phyloP scores from a whole-genome alignment of 805 yeast genomes.

The Yarrowia porcina region DNA sequence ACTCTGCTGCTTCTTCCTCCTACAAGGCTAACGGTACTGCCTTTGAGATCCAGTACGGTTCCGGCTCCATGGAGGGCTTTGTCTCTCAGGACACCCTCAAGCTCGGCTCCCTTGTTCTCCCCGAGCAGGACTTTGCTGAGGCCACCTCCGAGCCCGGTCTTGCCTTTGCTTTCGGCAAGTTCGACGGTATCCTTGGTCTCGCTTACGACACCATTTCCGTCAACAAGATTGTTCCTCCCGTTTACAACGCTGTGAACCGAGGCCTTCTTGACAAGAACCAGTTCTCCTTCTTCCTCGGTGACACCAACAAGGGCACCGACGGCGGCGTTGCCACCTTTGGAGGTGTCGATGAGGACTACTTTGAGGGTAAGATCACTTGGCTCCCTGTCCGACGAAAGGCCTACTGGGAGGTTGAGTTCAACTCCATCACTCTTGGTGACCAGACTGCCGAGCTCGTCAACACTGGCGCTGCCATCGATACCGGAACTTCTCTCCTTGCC shows the following conservation, averaged over 20 bases:
- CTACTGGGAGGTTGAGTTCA: slow-evolving; percentile 97
- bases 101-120: slow-evolving; percentile 80
- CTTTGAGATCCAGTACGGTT: slow-evolving; percentile 85
- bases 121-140: slow-evolving; percentile 93
- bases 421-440: slow-evolving; percentile 86
- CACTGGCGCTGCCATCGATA: slow-evolving; percentile 97
- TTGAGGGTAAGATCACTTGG: slow-evolving; percentile 83
- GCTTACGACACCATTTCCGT: slow-evolving; percentile 92
- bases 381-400: slow-evolving; percentile 99
- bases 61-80: slow-evolving; percentile 89
- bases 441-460: slow-evolving; percentile 78
- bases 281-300: slow-evolving; percentile 90
- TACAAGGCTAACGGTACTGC: slow-evolving; percentile 84
- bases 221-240: slow-evolving; percentile 85
- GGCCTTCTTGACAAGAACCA: slow-evolving; percentile 80
- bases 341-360: slow-evolving; percentile 77
- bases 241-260: slow-evolving; percentile 79
- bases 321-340: slow-evolving; percentile 97
- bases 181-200: slow-evolving; percentile 95
- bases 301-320: slow-evolving; percentile 56
- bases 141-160: slow-evolving; percentile 97
- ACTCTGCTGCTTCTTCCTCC: slow-evolving; percentile 74
- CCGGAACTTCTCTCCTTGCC: slow-evolving; percentile 95
- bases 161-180: slow-evolving; percentile 97
- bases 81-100: slow-evolving; percentile 80